Evolutionary conservation across 495 filamentous ascomycete genomes (phyloP), one percentile per base, ranked within the genome.

Genomic region (Apodospora peruviana): DNA sequence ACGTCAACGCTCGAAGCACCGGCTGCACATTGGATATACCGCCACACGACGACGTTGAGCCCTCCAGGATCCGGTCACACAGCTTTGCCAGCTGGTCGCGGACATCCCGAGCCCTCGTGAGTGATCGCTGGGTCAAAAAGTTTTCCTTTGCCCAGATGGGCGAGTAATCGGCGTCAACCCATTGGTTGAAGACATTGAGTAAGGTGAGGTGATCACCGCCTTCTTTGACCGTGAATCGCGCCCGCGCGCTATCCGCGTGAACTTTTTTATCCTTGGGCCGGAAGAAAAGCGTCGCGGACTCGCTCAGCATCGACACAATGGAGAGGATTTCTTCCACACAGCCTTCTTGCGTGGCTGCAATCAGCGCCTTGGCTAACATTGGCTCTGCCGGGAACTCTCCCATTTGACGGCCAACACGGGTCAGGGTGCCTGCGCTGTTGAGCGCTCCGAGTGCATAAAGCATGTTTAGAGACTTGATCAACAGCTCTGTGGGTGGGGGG

Each of bases 241-340:
- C 82, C n/a, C 91, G 84, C 3, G 93, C 93, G 55, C 86, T 86
- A 64, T 96, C 93, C 19, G 93, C 94, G 62, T 95, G 87, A 40
- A 96, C 84, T 58, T 96, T 95, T 73, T 97, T 95, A 69, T 98
- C 91, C 65, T 96, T 96, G 9, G 93, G 93, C 0, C 93, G 82
- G 78, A 91, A 96, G 76, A 96, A 98, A 22, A 98, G 78, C 0
- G 90, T 83, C 29, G 84, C 86, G 16, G 85, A 79, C 71, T 97
- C 93, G 59, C 87, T 83, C 5, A 98, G 79, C 90, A 97, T 95
- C 24, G 91, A 83, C 35, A 97, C 86, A 46, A 98, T 89, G 4
- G 86, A 87, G n/a, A 98, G 77, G 12, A 97, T 86, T 69, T 98
- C 93, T 45, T 95, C 88, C 12, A 96, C 89, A 60, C 94, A 97